Evolutionary conservation across 148 eudicot species (phyloP), one percentile per base, ranked within the genome.

Genomic region (Rhododendron mucronatum): DNA sequence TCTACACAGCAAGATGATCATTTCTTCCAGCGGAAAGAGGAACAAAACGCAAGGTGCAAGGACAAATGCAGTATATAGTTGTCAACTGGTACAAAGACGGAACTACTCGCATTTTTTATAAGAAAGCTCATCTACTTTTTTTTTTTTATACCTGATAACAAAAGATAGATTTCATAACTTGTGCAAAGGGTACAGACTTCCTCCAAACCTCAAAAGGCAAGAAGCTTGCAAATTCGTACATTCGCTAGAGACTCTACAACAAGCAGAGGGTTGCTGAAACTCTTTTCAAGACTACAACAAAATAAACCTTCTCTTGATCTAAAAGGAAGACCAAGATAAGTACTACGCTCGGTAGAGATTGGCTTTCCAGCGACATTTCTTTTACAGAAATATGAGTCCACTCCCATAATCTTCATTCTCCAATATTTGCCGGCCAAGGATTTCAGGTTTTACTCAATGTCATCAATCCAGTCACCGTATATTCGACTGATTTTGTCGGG

Each of bases 401-500:
- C 23, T 28, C 85, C 3, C 33, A 26, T n/a, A 10, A 30, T 26
- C 55, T 47, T 44, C 41, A 63, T 67, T 26, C 26, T 23, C 65
- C 65, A 20, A 69, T 45, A 69, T 69, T 28, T n/a, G 78, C 81
- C 20, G n/a, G 69, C 13, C 3, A 35, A 39, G 39, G 53, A 83
- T 65, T 75, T 35, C 39, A 12, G 33, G 9, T 51, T 61, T 73
- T 83, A 90, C 82, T 92, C 92, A 76, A 92, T 83, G 80, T 96
- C 98, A 67, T 94, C 98, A 28, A 96, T 96, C 98, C 98, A 96
- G 87, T 96, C 98, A 41, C 98, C 98, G 85, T 96, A 96, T 86
- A 96, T 96, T 84, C 93, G 89, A 86, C 98, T 96, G 82, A 96
- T 96, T 87, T 95, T 96, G 89, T 96, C 95, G 1, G 98, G 98